These are phyloP conservation scores for Mycena crocata DNA, from an alignment of 768 basidiomycete genomes.

Conservation along the genomic window DNA sequence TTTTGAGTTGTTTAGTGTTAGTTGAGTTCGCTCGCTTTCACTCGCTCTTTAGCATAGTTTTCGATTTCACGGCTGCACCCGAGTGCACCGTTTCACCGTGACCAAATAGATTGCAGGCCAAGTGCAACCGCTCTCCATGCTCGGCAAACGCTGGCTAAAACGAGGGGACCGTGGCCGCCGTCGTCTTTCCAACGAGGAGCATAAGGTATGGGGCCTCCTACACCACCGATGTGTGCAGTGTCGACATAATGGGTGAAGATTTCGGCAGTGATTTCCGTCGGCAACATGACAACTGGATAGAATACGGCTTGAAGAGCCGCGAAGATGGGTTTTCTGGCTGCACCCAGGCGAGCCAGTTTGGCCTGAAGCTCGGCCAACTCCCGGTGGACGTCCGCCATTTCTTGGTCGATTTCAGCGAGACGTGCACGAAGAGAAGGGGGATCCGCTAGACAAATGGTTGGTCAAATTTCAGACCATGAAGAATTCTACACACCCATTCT, in stretches of 20 bases:
- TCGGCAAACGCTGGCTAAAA: constrained; percentile 9
- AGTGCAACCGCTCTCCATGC: constrained; percentile 5
- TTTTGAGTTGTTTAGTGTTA: too few species aligned
- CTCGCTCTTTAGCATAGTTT: too few species aligned
- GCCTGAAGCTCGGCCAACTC: not conserved
- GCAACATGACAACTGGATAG: constrained; percentile 8
- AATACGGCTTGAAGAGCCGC: not conserved
- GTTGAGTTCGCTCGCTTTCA: too few species aligned
- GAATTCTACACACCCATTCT: not conserved
- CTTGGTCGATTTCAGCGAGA: constrained; percentile 5
- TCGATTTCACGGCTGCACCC: too few species aligned
- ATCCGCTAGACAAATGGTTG: too few species aligned
- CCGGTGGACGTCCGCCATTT: not conserved
- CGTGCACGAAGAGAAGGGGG: not conserved
- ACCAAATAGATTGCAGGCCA: not conserved
- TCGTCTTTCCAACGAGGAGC: too few species aligned
- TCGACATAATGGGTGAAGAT: not conserved
- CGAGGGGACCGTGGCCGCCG: not conserved
- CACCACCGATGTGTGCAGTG: not conserved
- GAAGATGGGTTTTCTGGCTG: not conserved
- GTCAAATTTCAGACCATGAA: not conserved
- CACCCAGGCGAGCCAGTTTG: not conserved
- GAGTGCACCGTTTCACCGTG: too few species aligned
- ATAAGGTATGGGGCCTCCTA: too few species aligned
- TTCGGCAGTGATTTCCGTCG: constrained; percentile 9